A percentile compares a stretch with the other conserved stretches of the same genome.
Evolutionary conservation across 2,329 filamentous ascomycete genomes (phyloP).

Genomic region (Aspergillus uvarum): DNA sequence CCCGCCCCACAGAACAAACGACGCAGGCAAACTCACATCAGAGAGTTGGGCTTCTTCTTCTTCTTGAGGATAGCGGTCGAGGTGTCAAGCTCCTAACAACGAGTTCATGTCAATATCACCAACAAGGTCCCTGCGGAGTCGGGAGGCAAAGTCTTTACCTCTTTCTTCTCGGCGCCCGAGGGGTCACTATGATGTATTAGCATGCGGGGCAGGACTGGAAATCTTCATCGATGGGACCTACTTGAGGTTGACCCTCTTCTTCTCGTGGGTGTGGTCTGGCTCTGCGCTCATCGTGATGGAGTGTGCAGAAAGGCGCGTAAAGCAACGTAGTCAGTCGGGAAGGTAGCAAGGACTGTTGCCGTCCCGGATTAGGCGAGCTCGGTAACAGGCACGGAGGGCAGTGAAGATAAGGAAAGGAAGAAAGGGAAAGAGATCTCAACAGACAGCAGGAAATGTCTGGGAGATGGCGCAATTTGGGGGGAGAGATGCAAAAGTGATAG

Average conservation of each 20-base stretch:
- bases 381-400: constrained; percentile 17
- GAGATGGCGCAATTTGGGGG: constrained; percentile 12
- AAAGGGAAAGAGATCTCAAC: constrained; percentile 13
- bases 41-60: constrained; percentile 99
- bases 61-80: constrained; percentile 98
- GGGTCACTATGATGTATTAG: constrained; percentile 67
- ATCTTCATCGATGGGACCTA: constrained; percentile 50
- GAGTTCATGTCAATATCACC: constrained; percentile 20
- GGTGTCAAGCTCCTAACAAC: constrained; percentile 74
- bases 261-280: constrained; percentile 61
- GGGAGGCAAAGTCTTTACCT: constrained; percentile 53
- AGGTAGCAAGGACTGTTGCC: constrained; percentile 20
- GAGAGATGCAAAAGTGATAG: constrained; percentile 9
- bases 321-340: constrained; percentile 23
- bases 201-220: constrained; percentile 18
- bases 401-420: constrained; percentile 10
- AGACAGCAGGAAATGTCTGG: constrained; percentile 18
- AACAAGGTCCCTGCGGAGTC: constrained; percentile 39
- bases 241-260: constrained; percentile 82
- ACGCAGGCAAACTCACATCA: constrained; percentile 68
- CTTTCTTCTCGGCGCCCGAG: constrained; percentile 82
- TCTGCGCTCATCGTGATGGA: constrained; percentile 67
- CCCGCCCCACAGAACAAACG: constrained; percentile 3
- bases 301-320: constrained; percentile 28
- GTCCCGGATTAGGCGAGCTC: constrained; percentile 18